Evolutionary conservation across 2,329 filamentous ascomycete species (phyloP), one percentile per base, ranked within the genome.

Genomic region (Clarireedia hainanense): DNA sequence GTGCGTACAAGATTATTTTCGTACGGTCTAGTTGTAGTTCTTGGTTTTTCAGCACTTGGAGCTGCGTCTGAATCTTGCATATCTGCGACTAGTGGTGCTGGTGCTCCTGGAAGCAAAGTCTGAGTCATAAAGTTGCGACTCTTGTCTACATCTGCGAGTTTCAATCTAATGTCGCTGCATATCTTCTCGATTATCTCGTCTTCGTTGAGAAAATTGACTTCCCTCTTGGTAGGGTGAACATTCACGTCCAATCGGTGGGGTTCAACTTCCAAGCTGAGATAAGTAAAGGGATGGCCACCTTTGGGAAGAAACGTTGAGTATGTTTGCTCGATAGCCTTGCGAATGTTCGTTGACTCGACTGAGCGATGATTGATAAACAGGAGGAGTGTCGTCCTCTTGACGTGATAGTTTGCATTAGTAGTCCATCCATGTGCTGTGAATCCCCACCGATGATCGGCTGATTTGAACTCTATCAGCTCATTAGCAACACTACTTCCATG

Each of bases 131-230:
- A 99, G 0, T 90, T 95, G 47, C 94, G 85, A 67, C 92, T 97
- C 23, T 88, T 91, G 69, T 99, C 94, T 6, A 97, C 91, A 50
- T 86, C 85, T 10, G 90, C 87, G 4, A 99, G 79, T 62, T 86
- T 86, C 7, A 81, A 78, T 52, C 88, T 81, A 23, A 99, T 87
- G 52, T 88, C 81, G 58, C 85, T 82, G 72, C 91, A 96, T 4
- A 99, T 84, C 14, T 82, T 80, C 61, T 94, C 88, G 47, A 94
- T 87, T 47, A 99, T 95, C 64, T 99, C 94, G 61, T 99, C 94
- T 69, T 99, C 94, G 59, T 97, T 96, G 23, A 99, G 77, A 65
- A 99, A 97, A 67, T 97, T 94, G 20, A 99, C 94, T 68, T 99
- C 92, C 50, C 90, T 80, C 71, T 99, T 99, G 0, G 94, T 99